A percentile compares a stretch with the other conserved stretches of the same genome.
Conservation (phyloP, 768 basidiomycete species). For the Collybiopsis luxurians region DNA sequence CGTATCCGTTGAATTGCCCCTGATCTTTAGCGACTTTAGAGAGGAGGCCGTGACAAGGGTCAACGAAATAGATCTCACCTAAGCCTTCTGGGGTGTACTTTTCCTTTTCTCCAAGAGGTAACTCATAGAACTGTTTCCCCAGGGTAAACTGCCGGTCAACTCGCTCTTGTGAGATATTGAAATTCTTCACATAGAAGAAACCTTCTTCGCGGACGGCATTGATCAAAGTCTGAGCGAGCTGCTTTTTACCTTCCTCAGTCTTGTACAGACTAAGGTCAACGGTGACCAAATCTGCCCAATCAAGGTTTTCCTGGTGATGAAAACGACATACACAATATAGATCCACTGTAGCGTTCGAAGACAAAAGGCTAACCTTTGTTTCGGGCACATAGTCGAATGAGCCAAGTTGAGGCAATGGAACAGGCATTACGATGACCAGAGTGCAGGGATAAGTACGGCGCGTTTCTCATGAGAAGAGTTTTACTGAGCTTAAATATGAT, state of each 20-base stretch:
- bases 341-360: conserved; percentile 18
- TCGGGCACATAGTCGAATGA: conserved; percentile 36
- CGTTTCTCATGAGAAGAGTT: too few relatives aligned
- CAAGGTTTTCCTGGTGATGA: conserved; percentile 38
- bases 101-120: conserved; percentile 48
- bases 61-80: conserved; percentile 14
- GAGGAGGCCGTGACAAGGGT: not conserved
- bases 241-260: conserved; percentile 38
- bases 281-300: conserved; percentile 48
- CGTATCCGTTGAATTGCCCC: conserved; percentile 28
- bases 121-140: conserved; percentile 45
- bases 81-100: conserved; percentile 38
- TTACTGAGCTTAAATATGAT: too few relatives aligned
- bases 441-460: too few relatives aligned
- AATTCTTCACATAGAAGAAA: conserved; percentile 53
- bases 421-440: conserved; percentile 8
- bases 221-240: conserved; percentile 39
- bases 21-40: too few relatives aligned
- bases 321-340: too few relatives aligned
- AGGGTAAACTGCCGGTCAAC: conserved; percentile 50
- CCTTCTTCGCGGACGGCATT: conserved; percentile 44
- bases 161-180: conserved; percentile 43
- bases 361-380: conserved; percentile 29
- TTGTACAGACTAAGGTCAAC: conserved; percentile 40
- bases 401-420: conserved; percentile 38